Percentiles rank a stretch among this genome's conserved stretches.
These are phyloP conservation scores for Bjerkandera adusta DNA, from an alignment of 1,284 basidiomycete genomes.

Conservation along the genomic window DNA sequence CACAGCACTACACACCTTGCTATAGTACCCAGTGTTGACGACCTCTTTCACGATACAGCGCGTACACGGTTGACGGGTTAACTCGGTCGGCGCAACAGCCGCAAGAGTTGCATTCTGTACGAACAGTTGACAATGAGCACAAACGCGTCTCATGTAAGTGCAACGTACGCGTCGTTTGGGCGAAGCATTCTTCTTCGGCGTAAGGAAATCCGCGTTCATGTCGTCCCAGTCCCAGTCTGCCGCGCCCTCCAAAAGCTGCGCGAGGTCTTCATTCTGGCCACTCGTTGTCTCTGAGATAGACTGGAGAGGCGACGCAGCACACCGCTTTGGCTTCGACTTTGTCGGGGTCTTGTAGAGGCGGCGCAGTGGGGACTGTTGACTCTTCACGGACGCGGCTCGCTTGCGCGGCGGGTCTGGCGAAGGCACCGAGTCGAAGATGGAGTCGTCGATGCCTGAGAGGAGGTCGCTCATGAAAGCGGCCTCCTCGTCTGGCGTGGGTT, in stretches of 20 bases:
- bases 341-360: slow-evolving; percentile 7
- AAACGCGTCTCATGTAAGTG: background rate
- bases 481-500: slow-evolving; percentile 34
- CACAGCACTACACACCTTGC: slow-evolving; percentile 18
- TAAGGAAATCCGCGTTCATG: slow-evolving; percentile 39
- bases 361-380: slow-evolving; percentile 1
- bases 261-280: slow-evolving; percentile 19
- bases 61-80: slow-evolving; percentile 23
- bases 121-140: background rate
- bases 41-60: slow-evolving; percentile 47
- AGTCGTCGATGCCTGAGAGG: slow-evolving; percentile 43
- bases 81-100: background rate
- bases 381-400: slow-evolving; percentile 17
- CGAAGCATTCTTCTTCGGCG: slow-evolving; percentile 29
- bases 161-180: slow-evolving; percentile 13
- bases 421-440: slow-evolving; percentile 41
- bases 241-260: slow-evolving; percentile 39
- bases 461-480: slow-evolving; percentile 46
- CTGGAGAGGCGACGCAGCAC: background rate
- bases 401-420: slow-evolving; percentile 35
- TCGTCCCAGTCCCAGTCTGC: slow-evolving; percentile 53
- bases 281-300: background rate
- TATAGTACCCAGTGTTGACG: slow-evolving; percentile 9
- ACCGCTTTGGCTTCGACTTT: background rate
- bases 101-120: background rate